phyloP scores from a whole-genome alignment of 306 rosid genomes.

The Prunus davidiana region DNA sequence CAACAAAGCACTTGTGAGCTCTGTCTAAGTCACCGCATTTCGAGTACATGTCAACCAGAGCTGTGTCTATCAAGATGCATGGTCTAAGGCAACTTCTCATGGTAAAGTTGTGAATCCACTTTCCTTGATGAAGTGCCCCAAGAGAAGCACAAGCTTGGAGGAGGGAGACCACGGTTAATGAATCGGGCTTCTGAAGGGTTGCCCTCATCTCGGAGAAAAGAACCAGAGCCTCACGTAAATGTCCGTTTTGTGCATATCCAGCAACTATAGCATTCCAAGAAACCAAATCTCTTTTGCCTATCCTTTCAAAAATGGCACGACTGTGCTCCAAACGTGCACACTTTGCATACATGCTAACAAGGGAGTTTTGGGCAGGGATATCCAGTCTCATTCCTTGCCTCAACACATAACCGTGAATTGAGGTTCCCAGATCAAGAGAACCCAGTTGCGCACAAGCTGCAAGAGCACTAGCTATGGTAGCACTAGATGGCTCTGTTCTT shows the following conservation, averaged over 20 bases:
- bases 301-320: slow-evolving; percentile 43
- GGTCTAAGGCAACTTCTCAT: slow-evolving; percentile 49
- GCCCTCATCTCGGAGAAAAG: slow-evolving; percentile 58
- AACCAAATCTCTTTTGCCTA: slow-evolving; percentile 60
- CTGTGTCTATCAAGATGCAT: slow-evolving; percentile 64
- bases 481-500: slow-evolving; percentile 48
- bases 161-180: slow-evolving; percentile 63
- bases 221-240: slow-evolving; percentile 40
- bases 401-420: slow-evolving; percentile 54
- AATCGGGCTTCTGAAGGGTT: slow-evolving; percentile 55
- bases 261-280: slow-evolving; percentile 73
- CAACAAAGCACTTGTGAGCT: slow-evolving; percentile 61
- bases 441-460: slow-evolving; percentile 68
- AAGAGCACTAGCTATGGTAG: slow-evolving; percentile 62
- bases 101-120: slow-evolving; percentile 56
- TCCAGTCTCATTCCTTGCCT: slow-evolving; percentile 51
- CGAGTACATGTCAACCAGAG: slow-evolving; percentile 78
- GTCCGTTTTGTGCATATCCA: slow-evolving; percentile 68
- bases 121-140: slow-evolving; percentile 64
- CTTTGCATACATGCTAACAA: slow-evolving; percentile 72
- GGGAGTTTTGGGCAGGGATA: slow-evolving; percentile 65
- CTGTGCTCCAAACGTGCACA: slow-evolving; percentile 57
- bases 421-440: slow-evolving; percentile 47
- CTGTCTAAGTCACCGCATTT: slow-evolving; percentile 65
- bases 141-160: slow-evolving; percentile 75